phyloP scores from a whole-genome alignment of 768 basidiomycete species.

The Rossbeevera mucosa region DNA sequence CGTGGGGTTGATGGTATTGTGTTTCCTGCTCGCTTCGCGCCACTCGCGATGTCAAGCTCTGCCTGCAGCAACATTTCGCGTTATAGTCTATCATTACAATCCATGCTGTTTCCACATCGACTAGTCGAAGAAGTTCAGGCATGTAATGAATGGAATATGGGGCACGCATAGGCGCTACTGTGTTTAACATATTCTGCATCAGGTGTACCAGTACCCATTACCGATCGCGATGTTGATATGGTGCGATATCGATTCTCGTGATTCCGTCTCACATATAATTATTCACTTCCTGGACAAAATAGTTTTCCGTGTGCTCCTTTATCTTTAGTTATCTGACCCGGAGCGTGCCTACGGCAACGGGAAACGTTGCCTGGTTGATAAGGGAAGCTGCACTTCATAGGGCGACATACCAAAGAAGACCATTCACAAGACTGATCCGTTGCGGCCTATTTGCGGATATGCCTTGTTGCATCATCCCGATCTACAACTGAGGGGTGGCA shows the following conservation, averaged over 20 bases:
- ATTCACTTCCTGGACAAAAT: neutral
- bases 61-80: neutral
- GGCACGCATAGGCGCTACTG: neutral
- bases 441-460: neutral
- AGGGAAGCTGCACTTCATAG: neutral
- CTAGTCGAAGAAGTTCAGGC: neutral
- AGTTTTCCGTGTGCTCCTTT: neutral
- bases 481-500: neutral
- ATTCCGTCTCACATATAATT: neutral
- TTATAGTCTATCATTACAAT: slow-evolving; percentile 1
- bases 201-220: neutral
- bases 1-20: slow-evolving; percentile 49
- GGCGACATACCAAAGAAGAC: neutral
- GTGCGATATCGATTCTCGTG: slow-evolving; percentile 3
- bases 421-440: neutral
- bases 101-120: neutral
- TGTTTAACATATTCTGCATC: neutral
- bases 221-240: neutral
- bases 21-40: neutral
- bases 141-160: slow-evolving; percentile 1
- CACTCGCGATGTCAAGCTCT: neutral
- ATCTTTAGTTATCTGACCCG: neutral
- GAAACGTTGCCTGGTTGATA: neutral
- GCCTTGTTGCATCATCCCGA: neutral
- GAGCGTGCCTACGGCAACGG: neutral